Conservation (phyloP, 768 basidiomycete genomes). For the Boletus insuetus region DNA sequence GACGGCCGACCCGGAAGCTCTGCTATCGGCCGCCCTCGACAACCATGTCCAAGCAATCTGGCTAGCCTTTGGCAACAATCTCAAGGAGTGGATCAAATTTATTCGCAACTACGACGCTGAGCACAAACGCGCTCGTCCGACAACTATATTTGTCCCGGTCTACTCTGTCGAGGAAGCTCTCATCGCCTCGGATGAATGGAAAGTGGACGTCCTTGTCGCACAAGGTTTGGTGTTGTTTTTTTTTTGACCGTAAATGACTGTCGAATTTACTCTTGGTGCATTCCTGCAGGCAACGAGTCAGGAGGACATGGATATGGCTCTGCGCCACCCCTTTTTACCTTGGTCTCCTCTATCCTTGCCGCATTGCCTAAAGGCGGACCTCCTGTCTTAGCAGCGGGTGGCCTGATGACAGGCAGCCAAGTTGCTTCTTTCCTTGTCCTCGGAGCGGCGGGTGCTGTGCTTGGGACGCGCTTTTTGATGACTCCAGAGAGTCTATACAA, state of each 20-base stretch:
- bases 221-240: constrained; percentile 54
- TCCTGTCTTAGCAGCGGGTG: constrained; percentile 72
- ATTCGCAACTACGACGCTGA: constrained; percentile 54
- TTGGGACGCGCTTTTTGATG: constrained; percentile 75
- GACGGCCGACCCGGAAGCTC: constrained; percentile 35
- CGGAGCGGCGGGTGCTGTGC: constrained; percentile 64
- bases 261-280: constrained; percentile 1
- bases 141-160: constrained; percentile 65
- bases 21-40: constrained; percentile 52
- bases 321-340: constrained; percentile 57
- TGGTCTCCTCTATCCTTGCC: constrained; percentile 55
- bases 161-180: constrained; percentile 57
- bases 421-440: constrained; percentile 62
- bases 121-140: constrained; percentile 38
- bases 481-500: constrained; percentile 63
- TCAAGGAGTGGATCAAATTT: constrained; percentile 58
- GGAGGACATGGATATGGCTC: constrained; percentile 69
- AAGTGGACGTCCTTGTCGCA: constrained; percentile 70
- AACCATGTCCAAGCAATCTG: constrained; percentile 63
- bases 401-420: constrained; percentile 61
- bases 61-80: constrained; percentile 66
- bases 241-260: background rate
- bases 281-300: constrained; percentile 64
- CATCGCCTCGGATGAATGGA: constrained; percentile 61
- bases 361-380: constrained; percentile 42